Conservation (phyloP, 2,329 filamentous ascomycete genomes). For the Fusarium sp. region DNA sequence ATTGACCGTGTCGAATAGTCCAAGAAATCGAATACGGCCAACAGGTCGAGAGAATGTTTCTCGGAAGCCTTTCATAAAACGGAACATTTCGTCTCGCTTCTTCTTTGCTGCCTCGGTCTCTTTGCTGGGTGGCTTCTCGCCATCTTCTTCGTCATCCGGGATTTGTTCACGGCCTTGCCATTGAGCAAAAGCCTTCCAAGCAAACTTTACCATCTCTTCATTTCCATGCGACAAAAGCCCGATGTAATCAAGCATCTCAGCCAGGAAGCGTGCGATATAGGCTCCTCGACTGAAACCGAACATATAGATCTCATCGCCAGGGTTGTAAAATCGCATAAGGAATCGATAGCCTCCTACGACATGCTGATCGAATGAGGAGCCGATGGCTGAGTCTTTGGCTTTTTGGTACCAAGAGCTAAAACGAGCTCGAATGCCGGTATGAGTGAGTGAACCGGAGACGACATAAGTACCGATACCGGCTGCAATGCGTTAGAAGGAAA, state of each 20-base stretch:
- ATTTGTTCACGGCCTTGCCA: conserved; percentile 74
- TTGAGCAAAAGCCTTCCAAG: conserved; percentile 83
- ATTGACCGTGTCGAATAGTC: conserved; percentile 86
- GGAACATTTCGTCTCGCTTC: conserved; percentile 70
- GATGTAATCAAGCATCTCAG: conserved; percentile 88
- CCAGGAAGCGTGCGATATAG: conserved; percentile 80
- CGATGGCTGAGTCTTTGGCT: conserved; percentile 83
- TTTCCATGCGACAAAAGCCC: conserved; percentile 85
- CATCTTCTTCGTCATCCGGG: conserved; percentile 53
- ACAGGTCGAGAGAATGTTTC: conserved; percentile 85
- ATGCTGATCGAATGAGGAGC: conserved; percentile 84
- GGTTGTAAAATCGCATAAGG: conserved; percentile 78
- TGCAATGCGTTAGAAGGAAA: conserved; percentile 43
- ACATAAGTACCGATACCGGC: conserved; percentile 82
- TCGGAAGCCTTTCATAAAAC: conserved; percentile 82
- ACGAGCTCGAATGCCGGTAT: conserved; percentile 68
- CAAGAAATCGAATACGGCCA: conserved; percentile 79
- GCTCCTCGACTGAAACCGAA: conserved; percentile 81
- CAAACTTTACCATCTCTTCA: conserved; percentile 86
- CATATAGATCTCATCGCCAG: conserved; percentile 76
- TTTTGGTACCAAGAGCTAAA: conserved; percentile 77
- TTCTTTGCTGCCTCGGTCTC: conserved; percentile 58
- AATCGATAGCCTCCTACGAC: conserved; percentile 87
- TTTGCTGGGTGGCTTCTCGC: conserved; percentile 1
- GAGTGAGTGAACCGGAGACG: conserved; percentile 69